Evolutionary conservation across 805 yeast species (phyloP), one percentile per base, ranked within the genome.

Genomic region (Yueomyces sp.): DNA sequence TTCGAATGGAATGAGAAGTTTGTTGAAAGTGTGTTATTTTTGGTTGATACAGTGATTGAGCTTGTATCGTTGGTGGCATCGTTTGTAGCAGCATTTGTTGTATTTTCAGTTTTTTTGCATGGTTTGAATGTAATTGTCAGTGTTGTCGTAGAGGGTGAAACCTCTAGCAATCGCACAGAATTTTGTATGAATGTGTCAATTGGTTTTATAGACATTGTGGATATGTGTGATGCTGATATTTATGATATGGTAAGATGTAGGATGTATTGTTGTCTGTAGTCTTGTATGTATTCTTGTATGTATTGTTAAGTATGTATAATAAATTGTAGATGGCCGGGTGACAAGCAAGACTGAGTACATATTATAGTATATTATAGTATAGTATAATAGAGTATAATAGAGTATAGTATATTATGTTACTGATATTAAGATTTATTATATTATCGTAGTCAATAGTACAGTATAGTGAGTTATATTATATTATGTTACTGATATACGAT

Each of bases 1-100:
- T 66, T 64, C 1, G 90, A 77, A 46, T 66, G 68, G 56, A 69
- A 76, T 47, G 69, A 71, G 59, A 79, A 72, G 47, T 79, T 70
- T 37, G 77, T 68, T 5, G 88, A 88, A 19, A 76, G 66, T 19
- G 64, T 69, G 2, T 87, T 73, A 55, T 85, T 86, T 51, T 63
- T 79, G 0, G 82, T 70, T 56, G 81, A 84, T 59, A 82, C 75
- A 5, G 55, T 40, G 3, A 58, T 64, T 7, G 36, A 11, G 40
- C 50, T 31, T 28, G 39, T 44, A 26, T 45, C 45, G 5, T 11
- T 34, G 26, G 40, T 53, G 26, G 52, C 52, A 28, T 47, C 50
- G n/a, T 11, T 34, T 7, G 12, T n/a, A 11, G 12, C n/a, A 11
- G 2, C 37, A 34, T 49, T 45, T 36, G 42, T 43, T 26, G 51